Evolutionary conservation across 495 filamentous ascomycete genomes (phyloP).

Genomic region (Daldinia childiae): DNA sequence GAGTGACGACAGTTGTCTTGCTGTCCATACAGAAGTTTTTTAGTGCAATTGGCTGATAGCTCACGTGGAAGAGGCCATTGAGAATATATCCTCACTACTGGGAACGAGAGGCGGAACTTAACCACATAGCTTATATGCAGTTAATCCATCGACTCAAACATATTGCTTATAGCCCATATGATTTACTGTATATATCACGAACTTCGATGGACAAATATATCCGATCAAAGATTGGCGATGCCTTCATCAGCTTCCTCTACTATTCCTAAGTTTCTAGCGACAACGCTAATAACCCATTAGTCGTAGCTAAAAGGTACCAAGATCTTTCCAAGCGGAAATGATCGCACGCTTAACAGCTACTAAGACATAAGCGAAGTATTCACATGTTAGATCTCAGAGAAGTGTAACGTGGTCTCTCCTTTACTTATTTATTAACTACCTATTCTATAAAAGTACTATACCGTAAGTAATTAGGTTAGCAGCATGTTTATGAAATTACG

Average conservation of each 20-base stretch:
- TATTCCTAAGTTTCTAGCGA: background rate
- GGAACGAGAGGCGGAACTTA: slow-evolving; percentile 17
- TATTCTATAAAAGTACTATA: background rate
- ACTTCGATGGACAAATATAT: background rate
- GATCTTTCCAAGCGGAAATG: slow-evolving; percentile 2
- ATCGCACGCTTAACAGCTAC: background rate
- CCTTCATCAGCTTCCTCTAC: slow-evolving; percentile 2
- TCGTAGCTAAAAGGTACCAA: background rate
- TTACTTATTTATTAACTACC: background rate
- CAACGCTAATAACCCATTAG: background rate
- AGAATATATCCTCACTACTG: slow-evolving; percentile 1
- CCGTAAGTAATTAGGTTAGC: no score
- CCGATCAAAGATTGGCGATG: background rate
- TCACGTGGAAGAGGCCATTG: slow-evolving; percentile 8
- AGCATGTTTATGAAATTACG: no score
- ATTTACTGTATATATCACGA: background rate
- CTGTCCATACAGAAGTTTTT: background rate
- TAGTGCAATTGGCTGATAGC: slow-evolving; percentile 10
- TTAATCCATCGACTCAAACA: slow-evolving; percentile 9
- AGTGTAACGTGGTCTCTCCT: background rate
- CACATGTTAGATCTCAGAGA: background rate
- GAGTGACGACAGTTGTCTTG: slow-evolving; percentile 21
- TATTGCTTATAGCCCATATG: background rate
- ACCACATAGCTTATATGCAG: slow-evolving; percentile 13
- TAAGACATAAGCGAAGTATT: background rate